phyloP scores from a whole-genome alignment of 495 filamentous ascomycete species.

The Tuber magnatum region DNA sequence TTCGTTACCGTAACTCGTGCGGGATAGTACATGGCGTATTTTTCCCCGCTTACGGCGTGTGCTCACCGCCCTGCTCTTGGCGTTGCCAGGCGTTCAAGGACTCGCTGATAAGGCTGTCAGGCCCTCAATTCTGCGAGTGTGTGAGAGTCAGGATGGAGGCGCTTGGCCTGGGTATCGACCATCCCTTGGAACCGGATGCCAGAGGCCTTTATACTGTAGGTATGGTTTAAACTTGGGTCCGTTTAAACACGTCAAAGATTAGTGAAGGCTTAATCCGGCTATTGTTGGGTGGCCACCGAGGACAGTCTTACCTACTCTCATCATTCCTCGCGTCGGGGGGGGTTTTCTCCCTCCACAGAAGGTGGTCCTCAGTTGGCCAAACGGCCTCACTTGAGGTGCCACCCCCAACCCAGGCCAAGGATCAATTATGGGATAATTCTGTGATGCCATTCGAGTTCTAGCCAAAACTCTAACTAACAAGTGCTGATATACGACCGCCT shows the following conservation, averaged over 20 bases:
- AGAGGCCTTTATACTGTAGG: not conserved
- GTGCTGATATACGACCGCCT: not conserved
- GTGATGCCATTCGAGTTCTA: not conserved
- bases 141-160: not conserved
- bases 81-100: not conserved
- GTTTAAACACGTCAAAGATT: not conserved
- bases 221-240: not conserved
- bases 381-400: not conserved
- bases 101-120: not conserved
- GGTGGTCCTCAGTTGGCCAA: not conserved
- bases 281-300: not conserved
- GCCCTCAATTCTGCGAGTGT: not conserved
- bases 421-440: not conserved
- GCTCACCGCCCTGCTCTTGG: not conserved
- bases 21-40: not conserved
- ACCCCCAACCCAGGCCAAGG: not conserved
- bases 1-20: not conserved
- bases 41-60: not conserved
- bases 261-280: not conserved
- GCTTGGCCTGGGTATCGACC: not conserved
- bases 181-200: not conserved
- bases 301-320: not conserved
- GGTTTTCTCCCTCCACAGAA: not conserved
- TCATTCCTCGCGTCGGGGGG: not conserved
- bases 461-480: not conserved